These are phyloP conservation scores for Pulveroboletus sp. DNA, from an alignment of 1,284 basidiomycete genomes.

Conservation along the genomic window DNA sequence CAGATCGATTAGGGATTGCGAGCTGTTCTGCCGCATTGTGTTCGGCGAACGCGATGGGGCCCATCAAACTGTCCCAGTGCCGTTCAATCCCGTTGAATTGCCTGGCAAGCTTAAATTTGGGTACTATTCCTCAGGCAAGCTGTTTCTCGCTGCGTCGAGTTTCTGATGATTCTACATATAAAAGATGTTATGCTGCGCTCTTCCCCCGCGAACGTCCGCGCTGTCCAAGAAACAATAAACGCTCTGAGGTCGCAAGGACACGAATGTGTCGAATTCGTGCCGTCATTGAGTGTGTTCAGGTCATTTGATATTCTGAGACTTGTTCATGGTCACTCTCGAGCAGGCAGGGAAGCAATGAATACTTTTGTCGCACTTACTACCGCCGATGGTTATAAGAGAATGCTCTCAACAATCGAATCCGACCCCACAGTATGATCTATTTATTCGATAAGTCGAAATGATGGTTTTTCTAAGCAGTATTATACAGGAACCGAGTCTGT, in stretches of 20 bases:
- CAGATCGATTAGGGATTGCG: constrained; percentile 69
- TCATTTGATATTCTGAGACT: not conserved
- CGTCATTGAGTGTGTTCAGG: constrained; percentile 47
- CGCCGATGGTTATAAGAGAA: constrained; percentile 75
- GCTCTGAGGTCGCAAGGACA: constrained; percentile 71
- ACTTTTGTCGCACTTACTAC: constrained; percentile 72
- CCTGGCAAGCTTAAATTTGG: constrained; percentile 67
- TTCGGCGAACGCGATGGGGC: constrained; percentile 53
- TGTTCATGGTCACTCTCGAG: not conserved
- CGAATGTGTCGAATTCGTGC: constrained; percentile 71
- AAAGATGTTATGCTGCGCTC: constrained; percentile 68
- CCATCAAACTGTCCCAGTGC: constrained; percentile 53
- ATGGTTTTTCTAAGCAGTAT: not conserved
- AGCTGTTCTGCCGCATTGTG: constrained; percentile 53
- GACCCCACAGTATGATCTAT: constrained; percentile 61
- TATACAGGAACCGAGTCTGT: constrained; percentile 54
- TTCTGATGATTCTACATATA: not conserved
- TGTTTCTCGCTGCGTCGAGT: not conserved
- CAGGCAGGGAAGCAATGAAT: constrained; percentile 54
- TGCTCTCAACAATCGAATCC: constrained; percentile 64
- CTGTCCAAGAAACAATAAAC: constrained; percentile 74
- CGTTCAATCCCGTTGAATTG: constrained; percentile 57
- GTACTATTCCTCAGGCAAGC: constrained; percentile 64
- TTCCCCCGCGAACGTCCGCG: constrained; percentile 79
- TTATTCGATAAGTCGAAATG: not conserved